phyloP scores from a whole-genome alignment of 2,329 filamentous ascomycete species.

The Diaporthe vexans region DNA sequence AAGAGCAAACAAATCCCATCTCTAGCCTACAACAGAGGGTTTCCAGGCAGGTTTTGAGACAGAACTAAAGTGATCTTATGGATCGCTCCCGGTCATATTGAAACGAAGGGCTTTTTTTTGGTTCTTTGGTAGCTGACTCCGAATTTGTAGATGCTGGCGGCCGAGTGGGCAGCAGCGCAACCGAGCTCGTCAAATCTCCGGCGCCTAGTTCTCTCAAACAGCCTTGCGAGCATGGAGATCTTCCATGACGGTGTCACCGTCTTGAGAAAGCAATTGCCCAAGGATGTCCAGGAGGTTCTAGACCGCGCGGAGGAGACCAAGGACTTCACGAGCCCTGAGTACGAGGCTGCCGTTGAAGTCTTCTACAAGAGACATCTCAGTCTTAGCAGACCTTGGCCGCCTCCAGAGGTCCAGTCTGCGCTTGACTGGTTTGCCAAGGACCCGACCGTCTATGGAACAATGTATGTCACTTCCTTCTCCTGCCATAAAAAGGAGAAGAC shows the following conservation, averaged over 20 bases:
- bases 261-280: conserved; percentile 44
- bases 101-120: too few relatives aligned
- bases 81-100: too few relatives aligned
- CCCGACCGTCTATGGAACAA: conserved; percentile 50
- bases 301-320: conserved; percentile 45
- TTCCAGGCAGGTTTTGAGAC: too few relatives aligned
- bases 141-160: conserved; percentile 27
- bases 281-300: conserved; percentile 44
- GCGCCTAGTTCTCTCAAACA: conserved; percentile 49
- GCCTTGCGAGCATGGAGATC: conserved; percentile 49
- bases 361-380: conserved; percentile 51
- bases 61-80: too few relatives aligned
- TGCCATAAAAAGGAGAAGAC: fast-evolving
- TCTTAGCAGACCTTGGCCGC: conserved; percentile 47
- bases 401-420: conserved; percentile 50
- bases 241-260: conserved; percentile 43
- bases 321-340: conserved; percentile 49
- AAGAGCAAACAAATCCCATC: too few relatives aligned
- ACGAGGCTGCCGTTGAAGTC: conserved; percentile 49
- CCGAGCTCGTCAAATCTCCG: conserved; percentile 43
- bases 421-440: conserved; percentile 51
- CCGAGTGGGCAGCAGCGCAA: conserved; percentile 30
- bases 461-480: conserved; percentile 49
- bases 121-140: too few relatives aligned
- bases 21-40: too few relatives aligned